A percentile compares a stretch with the other conserved stretches of the same genome.
Conservation (phyloP, 805 yeast genomes). For the Candida alai region DNA sequence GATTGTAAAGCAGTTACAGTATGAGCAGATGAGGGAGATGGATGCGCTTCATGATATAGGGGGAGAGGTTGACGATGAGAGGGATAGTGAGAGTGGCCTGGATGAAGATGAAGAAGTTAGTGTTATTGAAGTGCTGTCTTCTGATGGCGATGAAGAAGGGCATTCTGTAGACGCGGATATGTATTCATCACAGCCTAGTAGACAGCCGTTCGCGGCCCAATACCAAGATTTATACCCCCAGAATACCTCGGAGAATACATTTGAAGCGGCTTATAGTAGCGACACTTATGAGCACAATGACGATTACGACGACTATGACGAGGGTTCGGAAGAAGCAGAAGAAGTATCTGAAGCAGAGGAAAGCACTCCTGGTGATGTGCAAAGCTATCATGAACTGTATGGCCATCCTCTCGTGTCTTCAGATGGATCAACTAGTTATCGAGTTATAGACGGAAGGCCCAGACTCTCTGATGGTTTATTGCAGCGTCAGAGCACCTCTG, state of each 20-base stretch:
- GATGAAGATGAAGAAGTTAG: constrained; percentile 47
- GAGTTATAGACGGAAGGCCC: constrained; percentile 9
- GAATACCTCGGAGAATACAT: too few species aligned
- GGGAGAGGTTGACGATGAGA: constrained; percentile 5
- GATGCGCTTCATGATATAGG: too few species aligned
- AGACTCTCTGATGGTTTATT: constrained; percentile 6
- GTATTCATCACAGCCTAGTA: too few species aligned
- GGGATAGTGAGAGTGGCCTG: constrained; percentile 34
- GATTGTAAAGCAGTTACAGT: constrained; percentile 3
- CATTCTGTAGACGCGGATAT: too few species aligned
- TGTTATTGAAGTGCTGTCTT: constrained; percentile 36
- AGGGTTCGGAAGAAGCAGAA: constrained; percentile 34
- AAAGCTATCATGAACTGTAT: not conserved
- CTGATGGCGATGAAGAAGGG: constrained; percentile 6
- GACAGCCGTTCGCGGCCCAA: too few species aligned
- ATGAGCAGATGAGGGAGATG: constrained; percentile 8
- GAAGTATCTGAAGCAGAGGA: constrained; percentile 5
- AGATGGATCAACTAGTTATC: too few species aligned
- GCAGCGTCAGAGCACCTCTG: too few species aligned
- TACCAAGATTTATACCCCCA: too few species aligned
- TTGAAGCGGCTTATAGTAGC: not conserved
- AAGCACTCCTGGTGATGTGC: not conserved
- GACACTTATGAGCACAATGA: too few species aligned
- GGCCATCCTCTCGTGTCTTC: too few species aligned
- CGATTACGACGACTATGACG: constrained; percentile 42